Evolutionary conservation across 1,284 basidiomycete species (phyloP).

Genomic region (Agroathelia rolfsii): DNA sequence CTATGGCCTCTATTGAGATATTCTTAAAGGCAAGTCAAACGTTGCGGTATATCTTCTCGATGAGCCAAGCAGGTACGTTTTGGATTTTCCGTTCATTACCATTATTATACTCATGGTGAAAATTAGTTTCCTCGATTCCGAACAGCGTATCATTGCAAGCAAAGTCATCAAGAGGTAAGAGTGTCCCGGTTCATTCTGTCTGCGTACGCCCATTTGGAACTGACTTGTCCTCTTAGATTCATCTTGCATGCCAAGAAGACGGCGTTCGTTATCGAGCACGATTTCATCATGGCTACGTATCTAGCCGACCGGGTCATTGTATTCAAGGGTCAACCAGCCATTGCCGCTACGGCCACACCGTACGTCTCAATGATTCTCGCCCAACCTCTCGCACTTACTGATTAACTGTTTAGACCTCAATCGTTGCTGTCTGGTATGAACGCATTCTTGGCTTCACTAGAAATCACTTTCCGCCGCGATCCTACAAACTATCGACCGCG

Average conservation of each 20-base stretch:
- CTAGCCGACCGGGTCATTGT: constrained; percentile 96
- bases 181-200: constrained; percentile 1
- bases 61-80: constrained; percentile 59
- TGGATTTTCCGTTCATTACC: not conserved
- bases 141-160: constrained; percentile 94
- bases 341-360: constrained; percentile 79
- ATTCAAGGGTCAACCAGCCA: constrained; percentile 80
- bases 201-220: constrained; percentile 2
- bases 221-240: constrained; percentile 42
- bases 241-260: constrained; percentile 93
- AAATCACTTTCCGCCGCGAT: constrained; percentile 94
- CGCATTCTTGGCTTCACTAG: constrained; percentile 83
- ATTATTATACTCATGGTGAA: constrained; percentile 7
- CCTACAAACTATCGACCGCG: constrained; percentile 90
- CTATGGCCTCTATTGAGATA: constrained; percentile 3
- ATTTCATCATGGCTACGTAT: constrained; percentile 97
- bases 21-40: constrained; percentile 60
- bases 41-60: constrained; percentile 83
- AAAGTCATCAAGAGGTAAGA: constrained; percentile 90
- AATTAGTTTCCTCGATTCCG: constrained; percentile 84
- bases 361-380: constrained; percentile 28
- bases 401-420: constrained; percentile 48
- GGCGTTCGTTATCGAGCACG: constrained; percentile 96
- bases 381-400: constrained; percentile 10
- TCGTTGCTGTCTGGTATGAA: constrained; percentile 85